phyloP scores from a whole-genome alignment of 345 rosid species.

The Eucalyptus coolabah region DNA sequence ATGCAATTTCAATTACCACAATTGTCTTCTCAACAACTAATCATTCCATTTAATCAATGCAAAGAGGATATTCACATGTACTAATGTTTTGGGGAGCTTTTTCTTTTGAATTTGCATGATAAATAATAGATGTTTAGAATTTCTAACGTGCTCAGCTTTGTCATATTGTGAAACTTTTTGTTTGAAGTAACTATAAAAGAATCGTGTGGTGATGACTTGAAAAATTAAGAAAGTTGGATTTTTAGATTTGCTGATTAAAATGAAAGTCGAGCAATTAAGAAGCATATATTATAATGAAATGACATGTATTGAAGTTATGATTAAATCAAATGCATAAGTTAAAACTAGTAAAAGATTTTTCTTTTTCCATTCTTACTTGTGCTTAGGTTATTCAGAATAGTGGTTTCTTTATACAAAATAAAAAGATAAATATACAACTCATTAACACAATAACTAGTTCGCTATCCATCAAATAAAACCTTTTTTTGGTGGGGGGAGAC shows the following conservation, averaged over 20 bases:
- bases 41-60: neutral
- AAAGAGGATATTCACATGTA: neutral
- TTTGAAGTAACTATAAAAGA: neutral
- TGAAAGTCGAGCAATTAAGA: neutral
- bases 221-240: too few species aligned
- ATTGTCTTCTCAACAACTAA: neutral
- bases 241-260: neutral
- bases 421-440: neutral
- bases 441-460: neutral
- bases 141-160: neutral
- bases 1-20: neutral
- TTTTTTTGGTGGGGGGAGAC: too few species aligned
- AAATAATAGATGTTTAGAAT: neutral
- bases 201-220: neutral
- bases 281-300: neutral
- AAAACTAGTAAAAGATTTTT: neutral
- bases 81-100: neutral
- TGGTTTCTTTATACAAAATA: neutral
- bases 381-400: neutral
- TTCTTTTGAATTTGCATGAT: neutral
- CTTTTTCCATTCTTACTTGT: neutral
- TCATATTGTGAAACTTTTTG: neutral
- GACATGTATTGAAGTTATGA: neutral
- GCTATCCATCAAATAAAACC: neutral
- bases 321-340: neutral